Base-by-base conservation (phyloP, 2,329 filamentous ascomycete genomes). In the Septoria linicola region DNA sequence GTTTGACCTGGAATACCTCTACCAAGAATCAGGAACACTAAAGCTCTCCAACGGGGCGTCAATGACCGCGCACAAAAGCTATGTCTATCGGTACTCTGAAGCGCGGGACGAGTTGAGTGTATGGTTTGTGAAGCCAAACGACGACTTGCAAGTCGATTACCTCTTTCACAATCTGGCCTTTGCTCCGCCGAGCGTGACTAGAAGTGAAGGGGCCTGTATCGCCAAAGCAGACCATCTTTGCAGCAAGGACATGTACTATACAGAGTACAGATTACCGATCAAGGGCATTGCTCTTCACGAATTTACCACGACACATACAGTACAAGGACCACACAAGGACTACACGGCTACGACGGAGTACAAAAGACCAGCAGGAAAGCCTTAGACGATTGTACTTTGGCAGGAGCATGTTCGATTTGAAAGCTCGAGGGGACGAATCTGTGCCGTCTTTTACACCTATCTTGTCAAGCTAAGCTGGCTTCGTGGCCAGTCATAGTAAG, bases 161-260 rank as follows among this genome's bases (percentile, higher is more conserved):
- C 71, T 89, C 16, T 91, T 90, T 68, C 86, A 90, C 61, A 77
- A 83, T 55, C 71, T 90, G 25, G 74, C 82, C 41, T 87, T 90
- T 59, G 52, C 72, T 17, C 58, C 72, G 7, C 71, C 73, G 0
- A 61, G 60, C 1, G 64, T 66, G 30, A 3, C 59, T 66, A 2
- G 63, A 66, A 3, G 57, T 0, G 61, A 66, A 0, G 70, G 70
- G 47, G 79, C 78, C 0, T 88, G 84, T 80, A 66, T 73, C 27
- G 87, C 85, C 0, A 82, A 76, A 61, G 81, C 84, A 0, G 79
- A 80, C 5, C 86, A 90, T 65, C 70, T 88, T 19, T 90, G 87
- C 63, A 30, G 13, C 27, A 14, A 16, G 20, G 39, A 41, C 14
- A 41, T 30, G 39, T 41, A 25, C 27, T 16, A 27, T 19, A 21